Conservation (phyloP, 345 rosid species). For the Hibiscus trionum region DNA sequence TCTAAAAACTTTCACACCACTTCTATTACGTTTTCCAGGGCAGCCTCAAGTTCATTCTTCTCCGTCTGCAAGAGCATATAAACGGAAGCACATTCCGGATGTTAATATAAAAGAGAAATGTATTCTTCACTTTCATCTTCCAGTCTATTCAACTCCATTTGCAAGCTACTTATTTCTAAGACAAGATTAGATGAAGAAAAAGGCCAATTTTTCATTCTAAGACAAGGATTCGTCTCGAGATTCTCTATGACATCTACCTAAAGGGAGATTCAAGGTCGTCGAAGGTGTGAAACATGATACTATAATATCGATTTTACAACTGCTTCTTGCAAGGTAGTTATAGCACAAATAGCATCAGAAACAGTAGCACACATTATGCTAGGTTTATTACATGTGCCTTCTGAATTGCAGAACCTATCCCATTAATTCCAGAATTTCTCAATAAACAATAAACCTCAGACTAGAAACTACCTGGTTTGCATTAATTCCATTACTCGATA, state of each 20-base stretch:
- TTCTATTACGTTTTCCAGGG: constrained; percentile 25
- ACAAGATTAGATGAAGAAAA: background rate
- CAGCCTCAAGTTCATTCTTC: constrained; percentile 59
- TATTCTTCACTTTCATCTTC: constrained; percentile 28
- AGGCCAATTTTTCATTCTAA: background rate
- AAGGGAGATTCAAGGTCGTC: background rate
- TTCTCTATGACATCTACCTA: background rate
- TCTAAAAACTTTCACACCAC: too few species aligned
- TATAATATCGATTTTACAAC: background rate
- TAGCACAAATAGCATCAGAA: background rate
- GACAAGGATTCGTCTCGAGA: background rate
- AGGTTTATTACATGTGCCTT: background rate
- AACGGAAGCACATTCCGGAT: constrained; percentile 16
- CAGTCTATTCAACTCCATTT: constrained; percentile 41
- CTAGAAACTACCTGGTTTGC: constrained; percentile 29
- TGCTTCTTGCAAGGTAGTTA: background rate
- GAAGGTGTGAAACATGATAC: background rate
- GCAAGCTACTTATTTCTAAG: constrained; percentile 47
- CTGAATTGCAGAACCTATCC: background rate
- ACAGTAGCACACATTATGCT: background rate
- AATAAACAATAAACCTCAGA: background rate
- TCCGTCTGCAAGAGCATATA: constrained; percentile 38
- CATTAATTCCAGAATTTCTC: background rate
- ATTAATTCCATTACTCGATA: constrained; percentile 29
- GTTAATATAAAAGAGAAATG: constrained; percentile 7